These are phyloP conservation scores for Sphaceloma murrayae DNA, from an alignment of 2,329 filamentous ascomycete species.

Conservation along the genomic window DNA sequence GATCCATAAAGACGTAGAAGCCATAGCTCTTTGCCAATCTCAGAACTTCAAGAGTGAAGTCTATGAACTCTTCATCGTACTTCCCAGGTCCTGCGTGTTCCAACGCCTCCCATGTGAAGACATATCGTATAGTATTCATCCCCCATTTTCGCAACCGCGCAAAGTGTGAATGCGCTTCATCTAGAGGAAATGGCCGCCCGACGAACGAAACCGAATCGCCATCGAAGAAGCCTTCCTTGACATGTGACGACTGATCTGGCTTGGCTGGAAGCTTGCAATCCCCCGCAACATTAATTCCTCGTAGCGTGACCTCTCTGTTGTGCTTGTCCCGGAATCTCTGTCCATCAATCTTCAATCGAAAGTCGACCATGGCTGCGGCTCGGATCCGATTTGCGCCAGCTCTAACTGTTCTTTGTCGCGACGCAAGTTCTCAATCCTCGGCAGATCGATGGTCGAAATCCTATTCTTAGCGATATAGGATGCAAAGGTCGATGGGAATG, in stretches of 20 bases:
- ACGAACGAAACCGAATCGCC: conserved; percentile 87
- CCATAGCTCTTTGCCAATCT: conserved; percentile 79
- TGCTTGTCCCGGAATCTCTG: conserved; percentile 71
- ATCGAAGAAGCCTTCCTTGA: conserved; percentile 74
- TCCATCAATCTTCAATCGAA: conserved; percentile 76
- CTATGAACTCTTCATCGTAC: conserved; percentile 90
- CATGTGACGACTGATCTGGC: conserved; percentile 73
- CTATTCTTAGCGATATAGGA: neutral
- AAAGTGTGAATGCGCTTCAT: conserved; percentile 81
- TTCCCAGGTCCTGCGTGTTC: conserved; percentile 81
- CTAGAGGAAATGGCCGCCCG: conserved; percentile 68
- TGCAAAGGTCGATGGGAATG: neutral
- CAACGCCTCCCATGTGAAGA: conserved; percentile 99
- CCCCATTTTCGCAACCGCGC: conserved; percentile 76
- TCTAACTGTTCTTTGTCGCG: too few relatives aligned
- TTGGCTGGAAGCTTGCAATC: conserved; percentile 81
- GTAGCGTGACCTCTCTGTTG: conserved; percentile 75
- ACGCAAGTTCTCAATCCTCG: neutral
- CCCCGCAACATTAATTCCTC: conserved; percentile 87
- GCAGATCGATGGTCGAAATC: neutral
- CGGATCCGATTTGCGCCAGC: too few relatives aligned
- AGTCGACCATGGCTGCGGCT: conserved; percentile 72
- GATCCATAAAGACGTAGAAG: conserved; percentile 97
- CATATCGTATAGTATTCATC: conserved; percentile 91
- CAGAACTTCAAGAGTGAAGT: conserved; percentile 78